These are phyloP conservation scores for Xylariaceae sp. DNA, from an alignment of 2,329 filamentous ascomycete genomes.

Conservation along the genomic window DNA sequence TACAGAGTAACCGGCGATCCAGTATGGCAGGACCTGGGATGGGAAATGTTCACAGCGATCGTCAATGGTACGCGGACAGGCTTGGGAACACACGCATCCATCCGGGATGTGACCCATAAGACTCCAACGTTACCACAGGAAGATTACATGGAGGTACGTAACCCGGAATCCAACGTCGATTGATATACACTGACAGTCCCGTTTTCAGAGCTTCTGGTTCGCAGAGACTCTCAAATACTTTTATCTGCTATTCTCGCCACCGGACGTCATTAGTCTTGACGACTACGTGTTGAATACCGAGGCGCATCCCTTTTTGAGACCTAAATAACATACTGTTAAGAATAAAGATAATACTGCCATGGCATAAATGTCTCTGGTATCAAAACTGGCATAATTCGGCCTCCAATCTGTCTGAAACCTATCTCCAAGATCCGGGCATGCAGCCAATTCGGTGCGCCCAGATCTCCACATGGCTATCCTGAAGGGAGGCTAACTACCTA, in stretches of 20 bases:
- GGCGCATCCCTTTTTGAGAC: conserved; percentile 34
- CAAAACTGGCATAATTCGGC: too few species aligned
- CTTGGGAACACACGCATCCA: conserved; percentile 28
- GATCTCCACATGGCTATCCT: too few species aligned
- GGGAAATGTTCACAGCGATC: conserved; percentile 33
- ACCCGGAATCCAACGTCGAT: neutral
- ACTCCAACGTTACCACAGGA: conserved; percentile 42
- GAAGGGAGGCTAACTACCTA: neutral
- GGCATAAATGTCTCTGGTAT: neutral
- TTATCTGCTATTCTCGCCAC: conserved; percentile 46
- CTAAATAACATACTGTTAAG: conserved; percentile 5
- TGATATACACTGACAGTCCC: neutral
- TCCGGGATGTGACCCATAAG: conserved; percentile 39
- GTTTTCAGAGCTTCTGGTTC: conserved; percentile 56
- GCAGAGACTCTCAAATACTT: conserved; percentile 57
- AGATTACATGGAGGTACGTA: conserved; percentile 41
- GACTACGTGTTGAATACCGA: conserved; percentile 51
- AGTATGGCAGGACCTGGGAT: conserved; percentile 30
- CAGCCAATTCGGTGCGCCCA: too few species aligned
- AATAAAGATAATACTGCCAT: neutral
- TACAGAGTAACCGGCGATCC: conserved; percentile 32
- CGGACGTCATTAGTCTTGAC: conserved; percentile 53
- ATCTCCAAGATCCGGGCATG: too few species aligned
- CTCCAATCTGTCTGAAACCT: too few species aligned
- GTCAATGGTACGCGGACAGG: conserved; percentile 27